Conservation (phyloP, 2,329 filamentous ascomycete species). For the Neurospora sp. region DNA sequence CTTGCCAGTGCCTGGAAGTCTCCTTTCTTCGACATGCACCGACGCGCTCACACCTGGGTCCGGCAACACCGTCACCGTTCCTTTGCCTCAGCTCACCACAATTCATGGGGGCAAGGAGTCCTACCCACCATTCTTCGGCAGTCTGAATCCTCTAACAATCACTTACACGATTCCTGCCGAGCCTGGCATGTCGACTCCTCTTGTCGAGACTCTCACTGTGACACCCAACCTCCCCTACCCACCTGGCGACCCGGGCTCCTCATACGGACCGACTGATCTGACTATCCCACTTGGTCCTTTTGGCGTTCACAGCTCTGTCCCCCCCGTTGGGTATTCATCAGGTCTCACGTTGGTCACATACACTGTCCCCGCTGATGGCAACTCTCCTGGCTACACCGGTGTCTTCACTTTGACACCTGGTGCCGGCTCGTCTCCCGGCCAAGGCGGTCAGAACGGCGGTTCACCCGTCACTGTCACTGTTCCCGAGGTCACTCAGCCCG, state of each 20-base stretch:
- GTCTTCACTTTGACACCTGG: conserved; percentile 13
- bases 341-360: conserved; percentile 10
- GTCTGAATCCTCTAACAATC: conserved; percentile 4
- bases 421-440: neutral
- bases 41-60: neutral
- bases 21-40: neutral
- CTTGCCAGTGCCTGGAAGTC: neutral
- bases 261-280: neutral
- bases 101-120: neutral
- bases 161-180: conserved; percentile 14
- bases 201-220: conserved; percentile 8
- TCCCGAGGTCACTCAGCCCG: neutral
- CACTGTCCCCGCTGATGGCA: conserved; percentile 10
- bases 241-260: neutral
- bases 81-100: neutral
- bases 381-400: conserved; percentile 12
- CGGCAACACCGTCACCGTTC: conserved; percentile 2
- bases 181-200: conserved; percentile 1
- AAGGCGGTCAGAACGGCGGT: neutral
- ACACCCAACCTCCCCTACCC: conserved; percentile 1
- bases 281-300: neutral
- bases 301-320: neutral
- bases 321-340: neutral
- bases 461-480: conserved; percentile 4
- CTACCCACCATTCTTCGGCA: neutral